These are phyloP conservation scores for Stentor coeruleus DNA, from an alignment of 73 alveolate genomes.

Conservation along the genomic window DNA sequence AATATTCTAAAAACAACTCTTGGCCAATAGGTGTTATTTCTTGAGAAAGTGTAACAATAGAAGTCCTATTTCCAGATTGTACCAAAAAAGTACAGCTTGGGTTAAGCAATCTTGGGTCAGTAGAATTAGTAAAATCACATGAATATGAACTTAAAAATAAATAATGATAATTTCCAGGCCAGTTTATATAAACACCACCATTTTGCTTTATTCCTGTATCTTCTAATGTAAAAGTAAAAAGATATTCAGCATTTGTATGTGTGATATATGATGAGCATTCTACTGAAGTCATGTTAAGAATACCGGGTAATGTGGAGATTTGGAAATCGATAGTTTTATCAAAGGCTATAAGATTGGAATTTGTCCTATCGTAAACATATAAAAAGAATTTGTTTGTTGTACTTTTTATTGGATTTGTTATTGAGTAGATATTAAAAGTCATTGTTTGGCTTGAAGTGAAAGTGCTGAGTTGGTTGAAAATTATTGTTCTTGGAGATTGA, in stretches of 20 bases:
- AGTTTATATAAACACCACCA: not conserved
- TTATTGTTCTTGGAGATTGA: not conserved
- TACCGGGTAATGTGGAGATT: not conserved
- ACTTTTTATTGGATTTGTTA: not conserved
- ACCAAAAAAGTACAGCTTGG: not conserved
- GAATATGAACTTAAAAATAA: not conserved
- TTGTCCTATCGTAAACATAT: not conserved
- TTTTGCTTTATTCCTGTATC: not conserved
- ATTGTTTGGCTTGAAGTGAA: not conserved
- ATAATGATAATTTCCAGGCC: conserved; percentile 17
- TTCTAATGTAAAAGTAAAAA: not conserved
- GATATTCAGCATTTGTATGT: not conserved
- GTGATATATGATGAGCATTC: not conserved
- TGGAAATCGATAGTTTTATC: not conserved
- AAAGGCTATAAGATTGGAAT: not conserved
- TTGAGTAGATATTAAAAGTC: conserved; percentile 12
- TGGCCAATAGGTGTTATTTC: not conserved
- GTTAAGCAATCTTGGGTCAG: conserved; percentile 2
- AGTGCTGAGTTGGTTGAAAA: not conserved
- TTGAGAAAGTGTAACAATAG: not conserved
- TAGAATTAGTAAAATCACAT: not conserved
- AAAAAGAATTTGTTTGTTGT: not conserved
- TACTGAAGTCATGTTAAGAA: conserved; percentile 19
- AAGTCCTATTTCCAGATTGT: not conserved
- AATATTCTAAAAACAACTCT: not conserved